phyloP scores from a whole-genome alignment of 305 asterid species.

The Rubia peregrina region DNA sequence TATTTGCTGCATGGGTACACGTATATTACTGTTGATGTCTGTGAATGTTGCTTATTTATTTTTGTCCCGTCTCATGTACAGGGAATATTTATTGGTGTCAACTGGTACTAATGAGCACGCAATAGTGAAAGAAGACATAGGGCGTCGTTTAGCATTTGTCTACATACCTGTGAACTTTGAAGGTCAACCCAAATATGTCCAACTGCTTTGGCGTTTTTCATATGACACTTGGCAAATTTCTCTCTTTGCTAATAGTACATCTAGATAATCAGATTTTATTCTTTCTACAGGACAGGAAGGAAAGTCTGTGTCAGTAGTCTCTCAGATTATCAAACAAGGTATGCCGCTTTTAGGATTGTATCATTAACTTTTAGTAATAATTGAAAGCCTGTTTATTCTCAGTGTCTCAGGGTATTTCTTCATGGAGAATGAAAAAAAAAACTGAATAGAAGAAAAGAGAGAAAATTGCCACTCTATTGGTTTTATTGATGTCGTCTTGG shows the following conservation, averaged over 20 bases:
- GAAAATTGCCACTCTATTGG: neutral
- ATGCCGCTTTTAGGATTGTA: slow-evolving; percentile 8
- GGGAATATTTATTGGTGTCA: slow-evolving; percentile 55
- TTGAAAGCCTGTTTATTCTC: neutral
- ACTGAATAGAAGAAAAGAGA: neutral
- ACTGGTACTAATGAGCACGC: slow-evolving; percentile 78
- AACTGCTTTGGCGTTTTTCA: slow-evolving; percentile 15
- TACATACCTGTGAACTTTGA: slow-evolving; percentile 88
- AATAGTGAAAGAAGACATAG: slow-evolving; percentile 76
- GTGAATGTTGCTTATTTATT: slow-evolving; percentile 4
- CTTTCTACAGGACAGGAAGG: slow-evolving; percentile 83
- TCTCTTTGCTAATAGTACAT: slow-evolving; percentile 13
- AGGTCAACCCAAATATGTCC: slow-evolving; percentile 42
- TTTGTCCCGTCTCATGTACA: slow-evolving; percentile 28
- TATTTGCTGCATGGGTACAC: neutral
- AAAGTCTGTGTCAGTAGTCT: slow-evolving; percentile 55
- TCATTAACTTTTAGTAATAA: neutral
- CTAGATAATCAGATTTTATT: slow-evolving; percentile 12
- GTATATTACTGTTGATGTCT: neutral
- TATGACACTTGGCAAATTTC: slow-evolving; percentile 8
- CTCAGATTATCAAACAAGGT: slow-evolving; percentile 77
- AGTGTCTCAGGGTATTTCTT: neutral
- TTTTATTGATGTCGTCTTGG: neutral
- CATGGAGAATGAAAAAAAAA: neutral
- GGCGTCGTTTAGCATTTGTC: slow-evolving; percentile 58